Evolutionary conservation across 202 grass and related monocot genomes (phyloP).

Genomic region (Hordeum pubiflorum): DNA sequence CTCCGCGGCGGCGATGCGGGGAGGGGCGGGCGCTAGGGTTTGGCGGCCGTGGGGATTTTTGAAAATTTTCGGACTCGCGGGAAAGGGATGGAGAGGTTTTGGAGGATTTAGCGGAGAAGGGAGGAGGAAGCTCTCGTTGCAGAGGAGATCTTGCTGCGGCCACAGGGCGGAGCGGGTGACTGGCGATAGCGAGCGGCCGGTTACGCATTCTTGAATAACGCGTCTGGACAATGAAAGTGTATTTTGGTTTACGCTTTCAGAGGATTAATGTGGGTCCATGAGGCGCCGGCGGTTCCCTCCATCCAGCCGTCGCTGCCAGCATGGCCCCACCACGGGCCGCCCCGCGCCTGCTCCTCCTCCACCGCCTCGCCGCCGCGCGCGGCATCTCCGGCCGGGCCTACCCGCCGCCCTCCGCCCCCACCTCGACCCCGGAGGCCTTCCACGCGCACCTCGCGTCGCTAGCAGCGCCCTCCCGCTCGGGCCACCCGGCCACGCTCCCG

Average conservation of each 20-base stretch:
- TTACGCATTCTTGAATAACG: background rate
- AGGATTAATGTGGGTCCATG: background rate
- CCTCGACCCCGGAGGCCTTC: slow-evolving; percentile 16
- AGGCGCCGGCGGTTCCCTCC: background rate
- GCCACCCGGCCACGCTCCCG: slow-evolving; percentile 18
- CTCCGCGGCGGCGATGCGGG: background rate
- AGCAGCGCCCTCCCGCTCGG: slow-evolving; percentile 14
- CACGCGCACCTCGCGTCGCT: slow-evolving; percentile 34
- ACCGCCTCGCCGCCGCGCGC: background rate
- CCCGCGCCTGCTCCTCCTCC: slow-evolving; percentile 8
- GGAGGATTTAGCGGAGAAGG: background rate
- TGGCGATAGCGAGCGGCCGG: no score
- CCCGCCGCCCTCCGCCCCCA: background rate
- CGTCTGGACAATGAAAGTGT: background rate
- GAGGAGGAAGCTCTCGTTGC: background rate
- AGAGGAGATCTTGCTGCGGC: background rate
- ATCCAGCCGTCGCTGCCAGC: background rate
- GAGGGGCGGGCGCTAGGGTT: background rate
- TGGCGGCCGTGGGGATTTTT: background rate
- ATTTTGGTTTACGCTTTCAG: background rate
- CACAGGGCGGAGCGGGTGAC: no score
- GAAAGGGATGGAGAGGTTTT: slow-evolving; percentile 21
- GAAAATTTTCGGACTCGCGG: slow-evolving; percentile 4
- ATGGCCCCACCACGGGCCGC: slow-evolving; percentile 7
- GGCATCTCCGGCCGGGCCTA: slow-evolving; percentile 4